A percentile compares a stretch with the other conserved stretches of the same genome.
Conservation (phyloP, 805 yeast genomes). For the Kockiozyma suomiensis region DNA sequence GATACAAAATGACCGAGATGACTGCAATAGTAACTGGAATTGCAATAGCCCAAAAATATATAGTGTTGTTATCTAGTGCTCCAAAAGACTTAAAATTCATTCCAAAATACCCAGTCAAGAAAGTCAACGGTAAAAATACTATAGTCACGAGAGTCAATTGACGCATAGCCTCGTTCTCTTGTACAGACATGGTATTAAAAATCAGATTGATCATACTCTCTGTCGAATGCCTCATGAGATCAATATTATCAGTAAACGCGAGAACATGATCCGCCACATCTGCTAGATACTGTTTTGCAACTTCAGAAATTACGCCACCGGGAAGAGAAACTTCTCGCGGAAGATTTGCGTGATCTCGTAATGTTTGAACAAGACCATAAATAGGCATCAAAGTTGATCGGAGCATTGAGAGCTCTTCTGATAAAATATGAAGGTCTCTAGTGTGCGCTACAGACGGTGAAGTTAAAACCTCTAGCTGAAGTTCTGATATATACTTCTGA, state of each 20-base stretch:
- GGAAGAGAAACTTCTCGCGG: slow-evolving; percentile 15
- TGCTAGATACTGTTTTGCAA: slow-evolving; percentile 52
- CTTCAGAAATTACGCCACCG: slow-evolving; percentile 46
- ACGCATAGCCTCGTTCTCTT: slow-evolving; percentile 58
- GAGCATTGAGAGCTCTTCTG: slow-evolving; percentile 55
- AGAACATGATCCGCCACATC: slow-evolving; percentile 60
- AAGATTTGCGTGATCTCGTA: slow-evolving; percentile 47
- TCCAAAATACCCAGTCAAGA: slow-evolving; percentile 64
- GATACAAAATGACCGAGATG: slow-evolving; percentile 38
- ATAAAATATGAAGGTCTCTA: slow-evolving; percentile 55
- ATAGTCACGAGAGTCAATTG: slow-evolving; percentile 60
- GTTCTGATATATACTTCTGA: slow-evolving; percentile 50
- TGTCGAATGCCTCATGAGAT: slow-evolving; percentile 55
- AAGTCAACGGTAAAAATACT: slow-evolving; percentile 59
- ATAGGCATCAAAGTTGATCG: slow-evolving; percentile 53
- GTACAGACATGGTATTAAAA: slow-evolving; percentile 60
- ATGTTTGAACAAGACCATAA: slow-evolving; percentile 51
- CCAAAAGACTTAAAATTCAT: slow-evolving; percentile 55
- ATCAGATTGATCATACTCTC: slow-evolving; percentile 55
- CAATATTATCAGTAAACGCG: slow-evolving; percentile 52
- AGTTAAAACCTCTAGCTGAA: slow-evolving; percentile 55
- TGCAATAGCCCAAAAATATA: slow-evolving; percentile 54
- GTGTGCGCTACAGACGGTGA: slow-evolving; percentile 56
- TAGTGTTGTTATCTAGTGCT: slow-evolving; percentile 46
- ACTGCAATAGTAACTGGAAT: slow-evolving; percentile 44